Evolutionary conservation across 345 rosid species (phyloP).

Genomic region (Murraya koenigii): DNA sequence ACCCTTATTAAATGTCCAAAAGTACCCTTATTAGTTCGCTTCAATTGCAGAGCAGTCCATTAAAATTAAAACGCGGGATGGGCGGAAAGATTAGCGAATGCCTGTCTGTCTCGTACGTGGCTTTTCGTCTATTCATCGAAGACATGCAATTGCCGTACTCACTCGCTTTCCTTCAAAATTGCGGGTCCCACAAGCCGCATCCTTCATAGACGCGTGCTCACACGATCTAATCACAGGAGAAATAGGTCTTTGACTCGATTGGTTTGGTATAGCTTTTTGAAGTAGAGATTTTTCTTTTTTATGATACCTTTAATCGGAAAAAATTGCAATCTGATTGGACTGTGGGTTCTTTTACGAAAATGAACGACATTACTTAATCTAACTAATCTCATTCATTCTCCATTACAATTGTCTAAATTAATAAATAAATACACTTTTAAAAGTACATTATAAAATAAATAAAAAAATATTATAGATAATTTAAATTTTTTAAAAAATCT

Average conservation of each 20-base stretch:
- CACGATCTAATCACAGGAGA: neutral
- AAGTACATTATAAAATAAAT: too few relatives aligned
- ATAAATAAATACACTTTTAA: too few relatives aligned
- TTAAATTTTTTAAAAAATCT: too few relatives aligned
- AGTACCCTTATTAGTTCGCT: neutral
- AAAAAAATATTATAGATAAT: too few relatives aligned
- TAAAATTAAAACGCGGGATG: conserved; percentile 15
- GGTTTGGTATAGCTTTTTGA: neutral
- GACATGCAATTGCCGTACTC: neutral
- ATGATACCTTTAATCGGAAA: too few relatives aligned
- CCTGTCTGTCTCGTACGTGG: conserved; percentile 13
- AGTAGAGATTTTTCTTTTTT: neutral
- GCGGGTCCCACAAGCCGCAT: neutral
- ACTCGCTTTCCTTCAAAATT: neutral
- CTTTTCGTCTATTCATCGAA: neutral
- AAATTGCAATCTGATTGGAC: too few relatives aligned
- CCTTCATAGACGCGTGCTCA: neutral
- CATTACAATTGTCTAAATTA: too few relatives aligned
- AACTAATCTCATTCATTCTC: too few relatives aligned
- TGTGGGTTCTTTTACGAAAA: too few relatives aligned
- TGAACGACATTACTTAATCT: too few relatives aligned
- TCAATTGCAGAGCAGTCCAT: conserved; percentile 4
- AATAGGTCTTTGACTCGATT: neutral
- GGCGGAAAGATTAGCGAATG: conserved; percentile 28
- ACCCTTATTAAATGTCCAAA: neutral